Conservation (phyloP, 768 basidiomycete genomes). For the Tulasnella sp. region DNA sequence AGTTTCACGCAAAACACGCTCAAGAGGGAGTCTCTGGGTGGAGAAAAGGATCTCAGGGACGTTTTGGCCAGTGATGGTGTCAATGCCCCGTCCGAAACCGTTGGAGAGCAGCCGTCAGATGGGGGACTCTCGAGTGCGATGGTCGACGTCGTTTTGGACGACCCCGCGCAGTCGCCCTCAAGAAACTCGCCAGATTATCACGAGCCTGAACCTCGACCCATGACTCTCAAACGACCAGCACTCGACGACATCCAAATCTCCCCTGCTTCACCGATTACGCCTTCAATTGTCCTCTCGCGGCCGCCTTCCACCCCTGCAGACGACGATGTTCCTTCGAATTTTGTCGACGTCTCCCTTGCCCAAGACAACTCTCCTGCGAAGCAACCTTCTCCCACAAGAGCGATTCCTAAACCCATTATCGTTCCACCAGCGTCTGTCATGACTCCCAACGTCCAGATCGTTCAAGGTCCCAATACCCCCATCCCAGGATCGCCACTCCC, state of each 20-base stretch:
- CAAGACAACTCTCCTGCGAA: not conserved
- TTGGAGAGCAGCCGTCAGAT: not conserved
- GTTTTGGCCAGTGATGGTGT: not conserved
- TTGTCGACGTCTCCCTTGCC: not conserved
- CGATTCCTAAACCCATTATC: not conserved
- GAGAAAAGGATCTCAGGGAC: not conserved
- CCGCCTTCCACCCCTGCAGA: not conserved
- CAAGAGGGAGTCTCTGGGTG: constrained; percentile 9
- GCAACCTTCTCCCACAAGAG: not conserved
- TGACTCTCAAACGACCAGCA: not conserved
- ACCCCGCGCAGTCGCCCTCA: not conserved
- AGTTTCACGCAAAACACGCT: not conserved
- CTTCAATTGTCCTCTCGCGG: constrained; percentile 16
- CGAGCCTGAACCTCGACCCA: not conserved
- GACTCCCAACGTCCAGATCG: constrained; percentile 1
- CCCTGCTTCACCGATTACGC: constrained; percentile 8
- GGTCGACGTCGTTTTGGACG: not conserved
- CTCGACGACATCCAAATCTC: not conserved
- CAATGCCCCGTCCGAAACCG: not conserved
- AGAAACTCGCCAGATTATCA: not conserved
- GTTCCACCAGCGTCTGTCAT: constrained; percentile 5
- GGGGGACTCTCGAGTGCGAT: not conserved
- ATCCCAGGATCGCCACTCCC: not conserved
- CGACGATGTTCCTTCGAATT: not conserved
- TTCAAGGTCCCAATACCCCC: constrained; percentile 11